Percentiles rank a stretch among this genome's conserved stretches.
Conservation (phyloP, 1,284 basidiomycete genomes). For the Hemileia vastatrix region DNA sequence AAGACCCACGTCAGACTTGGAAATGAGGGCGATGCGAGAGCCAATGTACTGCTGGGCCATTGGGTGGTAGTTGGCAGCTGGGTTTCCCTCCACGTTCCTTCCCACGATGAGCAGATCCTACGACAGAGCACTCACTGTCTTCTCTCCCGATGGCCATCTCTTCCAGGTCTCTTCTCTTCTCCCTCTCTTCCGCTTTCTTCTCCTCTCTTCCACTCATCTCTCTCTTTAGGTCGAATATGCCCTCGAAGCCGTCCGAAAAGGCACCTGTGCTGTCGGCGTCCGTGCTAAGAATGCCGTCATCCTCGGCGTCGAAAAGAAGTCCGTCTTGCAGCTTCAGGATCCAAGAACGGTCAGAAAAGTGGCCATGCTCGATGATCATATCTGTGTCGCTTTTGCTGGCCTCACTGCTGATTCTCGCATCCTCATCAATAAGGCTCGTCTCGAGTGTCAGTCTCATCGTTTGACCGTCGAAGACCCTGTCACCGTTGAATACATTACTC, state of each 20-base stretch:
- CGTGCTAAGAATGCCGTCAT: conserved; percentile 90
- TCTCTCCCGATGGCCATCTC: conserved; percentile 87
- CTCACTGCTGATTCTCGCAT: conserved; percentile 96
- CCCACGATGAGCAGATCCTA: conserved; percentile 26
- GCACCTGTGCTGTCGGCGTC: conserved; percentile 95
- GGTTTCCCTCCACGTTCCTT: too few relatives aligned
- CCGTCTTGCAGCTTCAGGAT: conserved; percentile 92
- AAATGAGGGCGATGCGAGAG: conserved; percentile 30
- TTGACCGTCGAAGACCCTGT: conserved; percentile 97
- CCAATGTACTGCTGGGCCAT: conserved; percentile 37
- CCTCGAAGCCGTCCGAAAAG: conserved; percentile 88
- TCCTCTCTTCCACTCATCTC: background rate
- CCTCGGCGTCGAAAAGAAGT: conserved; percentile 98
- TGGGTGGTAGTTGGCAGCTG: too few relatives aligned
- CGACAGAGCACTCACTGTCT: conserved; percentile 70
- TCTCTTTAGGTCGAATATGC: conserved; percentile 84
- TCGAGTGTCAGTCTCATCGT: conserved; percentile 96
- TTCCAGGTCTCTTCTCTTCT: conserved; percentile 58
- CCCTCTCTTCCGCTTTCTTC: background rate
- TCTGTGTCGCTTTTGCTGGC: conserved; percentile 95
- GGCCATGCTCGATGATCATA: conserved; percentile 95
- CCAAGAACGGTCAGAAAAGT: conserved; percentile 95
- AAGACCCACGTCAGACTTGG: conserved; percentile 32
- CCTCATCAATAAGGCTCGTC: conserved; percentile 91
- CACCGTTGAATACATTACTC: conserved; percentile 95